phyloP scores from a whole-genome alignment of 805 yeast species.

The Ogataea degrootiae region DNA sequence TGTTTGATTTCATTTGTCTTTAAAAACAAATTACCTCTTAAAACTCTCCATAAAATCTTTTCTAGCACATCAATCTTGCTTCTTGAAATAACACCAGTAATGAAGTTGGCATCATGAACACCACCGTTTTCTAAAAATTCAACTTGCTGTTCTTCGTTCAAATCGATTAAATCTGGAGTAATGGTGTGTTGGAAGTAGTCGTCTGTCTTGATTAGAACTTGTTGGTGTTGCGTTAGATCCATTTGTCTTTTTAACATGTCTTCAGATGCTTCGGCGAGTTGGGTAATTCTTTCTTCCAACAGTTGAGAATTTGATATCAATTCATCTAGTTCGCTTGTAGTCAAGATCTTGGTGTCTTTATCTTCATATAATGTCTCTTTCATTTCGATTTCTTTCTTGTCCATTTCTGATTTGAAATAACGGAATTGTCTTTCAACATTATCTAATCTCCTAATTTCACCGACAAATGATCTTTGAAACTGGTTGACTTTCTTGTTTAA shows the following conservation, averaged over 20 bases:
- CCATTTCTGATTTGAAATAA: constrained; percentile 46
- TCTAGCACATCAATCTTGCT: constrained; percentile 66
- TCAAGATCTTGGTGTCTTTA: constrained; percentile 14
- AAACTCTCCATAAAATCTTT: constrained; percentile 84
- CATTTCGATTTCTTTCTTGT: constrained; percentile 27
- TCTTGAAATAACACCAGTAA: constrained; percentile 80
- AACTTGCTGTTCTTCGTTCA: constrained; percentile 29
- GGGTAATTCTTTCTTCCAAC: constrained; percentile 69
- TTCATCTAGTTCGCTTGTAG: constrained; percentile 58
- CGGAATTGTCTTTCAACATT: constrained; percentile 85
- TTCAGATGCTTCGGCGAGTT: constrained; percentile 66
- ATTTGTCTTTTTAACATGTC: constrained; percentile 58
- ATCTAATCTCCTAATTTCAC: constrained; percentile 79
- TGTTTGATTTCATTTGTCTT: constrained; percentile 69
- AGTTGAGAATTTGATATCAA: constrained; percentile 55
- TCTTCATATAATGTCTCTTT: constrained; percentile 22
- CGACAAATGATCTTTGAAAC: constrained; percentile 88
- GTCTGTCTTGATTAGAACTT: constrained; percentile 49
- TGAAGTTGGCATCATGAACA: constrained; percentile 41
- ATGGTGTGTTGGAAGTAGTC: constrained; percentile 36
- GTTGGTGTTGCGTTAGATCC: constrained; percentile 66
- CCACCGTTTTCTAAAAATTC: constrained; percentile 36
- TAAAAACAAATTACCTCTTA: constrained; percentile 87
- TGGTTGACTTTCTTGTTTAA: constrained; percentile 76
- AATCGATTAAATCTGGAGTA: constrained; percentile 24